Evolutionary conservation across 208 protist species (phyloP).

Genomic region (Porcisia hertigi): DNA sequence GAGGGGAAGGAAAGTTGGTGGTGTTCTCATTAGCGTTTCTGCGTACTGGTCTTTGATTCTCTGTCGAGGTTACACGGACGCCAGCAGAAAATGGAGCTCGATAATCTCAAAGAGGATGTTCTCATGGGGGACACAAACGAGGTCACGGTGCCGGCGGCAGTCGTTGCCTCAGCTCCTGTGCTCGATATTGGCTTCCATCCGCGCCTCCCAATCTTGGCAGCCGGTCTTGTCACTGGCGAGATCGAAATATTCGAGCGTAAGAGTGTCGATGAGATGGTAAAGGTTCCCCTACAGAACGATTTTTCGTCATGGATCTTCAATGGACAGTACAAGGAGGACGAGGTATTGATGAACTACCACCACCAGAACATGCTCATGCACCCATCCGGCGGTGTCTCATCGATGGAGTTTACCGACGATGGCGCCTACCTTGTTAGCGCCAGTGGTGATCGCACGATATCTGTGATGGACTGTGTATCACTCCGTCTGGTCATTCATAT

Average conservation of each 20-base stretch:
- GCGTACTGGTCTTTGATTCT: conserved; percentile 8
- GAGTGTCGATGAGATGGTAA: conserved; percentile 57
- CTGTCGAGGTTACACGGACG: too few species aligned
- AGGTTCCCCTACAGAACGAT: conserved; percentile 64
- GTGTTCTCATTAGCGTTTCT: background rate
- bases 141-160: conserved; percentile 57
- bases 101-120: conserved; percentile 42
- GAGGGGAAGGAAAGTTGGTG: background rate
- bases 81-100: conserved; percentile 59
- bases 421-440: conserved; percentile 79
- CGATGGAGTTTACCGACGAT: conserved; percentile 91
- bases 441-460: conserved; percentile 82
- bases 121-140: conserved; percentile 67
- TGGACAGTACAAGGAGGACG: conserved; percentile 44
- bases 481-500: conserved; percentile 76
- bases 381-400: conserved; percentile 59
- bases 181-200: conserved; percentile 86
- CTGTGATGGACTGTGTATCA: conserved; percentile 83
- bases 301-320: conserved; percentile 75
- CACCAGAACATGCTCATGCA: conserved; percentile 85
- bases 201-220: conserved; percentile 63
- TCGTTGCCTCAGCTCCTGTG: conserved; percentile 61
- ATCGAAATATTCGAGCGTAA: conserved; percentile 77
- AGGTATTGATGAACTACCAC: conserved; percentile 58
- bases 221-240: conserved; percentile 79